Conservation (phyloP, 2,329 filamentous ascomycete genomes). For the Shiraia bambusicola region DNA sequence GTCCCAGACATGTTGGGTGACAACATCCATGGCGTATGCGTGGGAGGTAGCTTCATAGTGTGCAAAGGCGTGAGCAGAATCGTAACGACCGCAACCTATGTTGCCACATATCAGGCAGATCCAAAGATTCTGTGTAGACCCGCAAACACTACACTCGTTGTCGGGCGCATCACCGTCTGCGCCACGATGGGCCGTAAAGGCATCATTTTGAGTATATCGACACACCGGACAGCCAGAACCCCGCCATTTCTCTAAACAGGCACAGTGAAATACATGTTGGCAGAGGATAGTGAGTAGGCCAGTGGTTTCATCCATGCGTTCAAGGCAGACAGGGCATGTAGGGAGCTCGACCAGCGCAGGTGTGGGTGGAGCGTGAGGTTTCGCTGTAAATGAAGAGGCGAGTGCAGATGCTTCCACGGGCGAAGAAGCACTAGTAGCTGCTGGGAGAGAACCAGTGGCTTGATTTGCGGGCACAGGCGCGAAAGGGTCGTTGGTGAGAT, state of each 20-base stretch:
- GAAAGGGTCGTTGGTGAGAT: conserved; percentile 66
- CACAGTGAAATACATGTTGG: conserved; percentile 97
- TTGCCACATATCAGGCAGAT: conserved; percentile 92
- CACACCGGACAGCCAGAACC: conserved; percentile 93
- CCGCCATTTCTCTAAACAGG: conserved; percentile 93
- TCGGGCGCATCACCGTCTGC: conserved; percentile 50
- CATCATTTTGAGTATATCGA: conserved; percentile 74
- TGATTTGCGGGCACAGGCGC: conserved; percentile 53
- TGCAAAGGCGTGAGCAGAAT: conserved; percentile 87
- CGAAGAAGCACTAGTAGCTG: conserved; percentile 33
- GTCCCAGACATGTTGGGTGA: conserved; percentile 96
- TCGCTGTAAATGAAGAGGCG: conserved; percentile 55
- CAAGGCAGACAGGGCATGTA: conserved; percentile 93
- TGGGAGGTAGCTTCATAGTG: conserved; percentile 91
- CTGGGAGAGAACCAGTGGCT: conserved; percentile 39
- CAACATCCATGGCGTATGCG: conserved; percentile 88
- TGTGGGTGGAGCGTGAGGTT: conserved; percentile 71
- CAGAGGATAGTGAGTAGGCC: conserved; percentile 94
- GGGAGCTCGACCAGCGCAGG: conserved; percentile 87
- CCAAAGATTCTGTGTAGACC: conserved; percentile 82
- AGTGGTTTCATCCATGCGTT: conserved; percentile 97
- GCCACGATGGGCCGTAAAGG: conserved; percentile 31
- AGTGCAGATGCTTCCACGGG: conserved; percentile 36
- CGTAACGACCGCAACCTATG: conserved; percentile 91
- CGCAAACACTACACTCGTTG: conserved; percentile 80